Base-by-base conservation (phyloP, 2,329 filamentous ascomycete species). In the Parascedosporium putredinis region DNA sequence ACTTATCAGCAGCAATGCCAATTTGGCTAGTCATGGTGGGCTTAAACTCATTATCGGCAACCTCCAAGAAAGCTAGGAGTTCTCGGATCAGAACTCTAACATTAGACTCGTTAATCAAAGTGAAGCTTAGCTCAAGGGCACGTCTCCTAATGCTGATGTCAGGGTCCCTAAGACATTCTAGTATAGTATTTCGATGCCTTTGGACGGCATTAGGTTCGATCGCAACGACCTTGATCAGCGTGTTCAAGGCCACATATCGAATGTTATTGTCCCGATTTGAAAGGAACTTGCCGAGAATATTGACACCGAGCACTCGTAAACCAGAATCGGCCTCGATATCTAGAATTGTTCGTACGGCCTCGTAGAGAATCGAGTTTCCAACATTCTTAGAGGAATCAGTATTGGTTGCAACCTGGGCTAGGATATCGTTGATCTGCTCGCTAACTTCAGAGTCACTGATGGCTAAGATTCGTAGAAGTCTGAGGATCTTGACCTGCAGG, bases 251-350 rank as follows among this genome's bases (percentile, higher is more conserved):
- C 47, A 98, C 93, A 62, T 98, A 98, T 66, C 93, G 85, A 60
- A 98, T 98, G 64, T 98, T 98, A 74, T 98, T 98, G 68, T 98
- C 93, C 58, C 91, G 84, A 72, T 98, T 98, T n/a, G 90, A 84
- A 54, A 98, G 70, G 69, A 98, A 98, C 64, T 97, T 98, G 64
- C 94, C 93, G 22, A 98, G 79, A 56, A 98, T 98, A 64, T 98
- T 98, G 58, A 98, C 93, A 60, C 93, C 93, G 23, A 98, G 76
- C 20, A 98, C 93, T 47, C 94, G 79, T 55, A 98, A 71, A 31
- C 93, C 91, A 8, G 93, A 95, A 63, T 98, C 94, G 20, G 93
- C 94, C 67, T 98, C 93, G 49, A 98, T 97, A 58, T 98, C 93
- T 45, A 98, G 81, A 57, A 98, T 98, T 0, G 93, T 98, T 40